Conservation (phyloP, 2,329 filamentous ascomycete genomes). For the Alternaria panax region DNA sequence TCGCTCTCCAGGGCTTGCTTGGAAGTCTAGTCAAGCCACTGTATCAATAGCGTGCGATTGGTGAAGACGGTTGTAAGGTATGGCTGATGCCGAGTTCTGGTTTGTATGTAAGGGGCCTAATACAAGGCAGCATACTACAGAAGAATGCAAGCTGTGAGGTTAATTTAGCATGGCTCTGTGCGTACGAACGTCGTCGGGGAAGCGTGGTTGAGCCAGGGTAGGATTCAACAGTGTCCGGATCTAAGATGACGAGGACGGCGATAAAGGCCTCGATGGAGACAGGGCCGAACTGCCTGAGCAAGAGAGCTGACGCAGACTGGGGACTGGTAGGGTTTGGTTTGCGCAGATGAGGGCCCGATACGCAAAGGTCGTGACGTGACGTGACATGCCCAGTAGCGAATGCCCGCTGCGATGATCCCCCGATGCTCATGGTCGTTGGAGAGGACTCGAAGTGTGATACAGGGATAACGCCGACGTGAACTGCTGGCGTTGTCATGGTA, state of each 20-base stretch:
- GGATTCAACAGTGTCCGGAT: conserved; percentile 25
- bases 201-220: conserved; percentile 31
- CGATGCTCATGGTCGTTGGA: conserved; percentile 14
- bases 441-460: conserved; percentile 14
- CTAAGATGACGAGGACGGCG: conserved; percentile 35
- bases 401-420: conserved; percentile 16
- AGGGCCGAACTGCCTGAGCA: conserved; percentile 34
- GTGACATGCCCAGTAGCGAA: conserved; percentile 16
- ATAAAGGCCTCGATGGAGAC: conserved; percentile 27
- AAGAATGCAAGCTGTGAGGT: conserved; percentile 24
- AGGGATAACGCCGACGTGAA: conserved; percentile 34
- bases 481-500: conserved; percentile 30
- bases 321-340: conserved; percentile 16
- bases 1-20: conserved; percentile 19
- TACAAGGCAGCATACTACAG: conserved; percentile 26
- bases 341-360: conserved; percentile 17
- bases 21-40: conserved; percentile 14
- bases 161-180: conserved; percentile 41
- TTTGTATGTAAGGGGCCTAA: conserved; percentile 25
- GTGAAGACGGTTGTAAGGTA: conserved; percentile 10
- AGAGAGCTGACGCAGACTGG: conserved; percentile 28
- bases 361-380: conserved; percentile 20
- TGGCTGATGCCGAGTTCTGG: conserved; percentile 12
- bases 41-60: conserved; percentile 2
- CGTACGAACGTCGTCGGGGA: conserved; percentile 41